Base-by-base conservation (phyloP, 768 basidiomycete genomes). In the Clavaria fumosa region DNA sequence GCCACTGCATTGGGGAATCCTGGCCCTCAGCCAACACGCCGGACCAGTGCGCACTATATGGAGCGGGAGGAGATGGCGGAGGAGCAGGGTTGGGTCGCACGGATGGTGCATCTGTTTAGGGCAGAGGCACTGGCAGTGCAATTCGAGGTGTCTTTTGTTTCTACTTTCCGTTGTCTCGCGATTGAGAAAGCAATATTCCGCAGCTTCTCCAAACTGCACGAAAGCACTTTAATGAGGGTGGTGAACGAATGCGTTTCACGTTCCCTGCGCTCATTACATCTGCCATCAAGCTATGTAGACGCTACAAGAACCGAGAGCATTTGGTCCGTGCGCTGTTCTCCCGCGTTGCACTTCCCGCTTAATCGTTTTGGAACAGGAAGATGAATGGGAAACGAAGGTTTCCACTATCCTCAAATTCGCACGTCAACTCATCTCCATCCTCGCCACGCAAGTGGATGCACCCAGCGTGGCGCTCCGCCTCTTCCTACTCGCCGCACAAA, bases 31-130 rank as follows among this genome's bases (percentile, higher is more conserved):
- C 70, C 71, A 31, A 50, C 56, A 34, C 65, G 74, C 42, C 62
- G 76, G 43, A 70, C 72, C 40, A 74, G 73, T 5, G 63, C 73
- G 7, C 70, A 75, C 46, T 60, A 64, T 20, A 49, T 70, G 36
- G 91, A 93, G 53, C 59, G 78, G 35, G 85, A 91, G 53, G 93
- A 97, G 51, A 68, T 90, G 63, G 91, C 90, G 0, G 95, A 99
- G 55, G 95, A 99, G 55, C 95, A 99, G 50, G 95, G 95, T 0
- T 99, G 95, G 95, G 75, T 96, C 11, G 93, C 95, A 27, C 65
- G 93, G 44, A 96, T 97, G 86, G 83, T 97, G 2, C 95, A 99
- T 63, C 55, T 97, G 22, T 95, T 97, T 73, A 64, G 78, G 15
- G 70, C 85, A 0, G 88, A 95, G 35, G 81, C 84, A 19, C 55